Evolutionary conservation across 2,329 filamentous ascomycete species (phyloP).

Genomic region (Ophiostoma quercus): DNA sequence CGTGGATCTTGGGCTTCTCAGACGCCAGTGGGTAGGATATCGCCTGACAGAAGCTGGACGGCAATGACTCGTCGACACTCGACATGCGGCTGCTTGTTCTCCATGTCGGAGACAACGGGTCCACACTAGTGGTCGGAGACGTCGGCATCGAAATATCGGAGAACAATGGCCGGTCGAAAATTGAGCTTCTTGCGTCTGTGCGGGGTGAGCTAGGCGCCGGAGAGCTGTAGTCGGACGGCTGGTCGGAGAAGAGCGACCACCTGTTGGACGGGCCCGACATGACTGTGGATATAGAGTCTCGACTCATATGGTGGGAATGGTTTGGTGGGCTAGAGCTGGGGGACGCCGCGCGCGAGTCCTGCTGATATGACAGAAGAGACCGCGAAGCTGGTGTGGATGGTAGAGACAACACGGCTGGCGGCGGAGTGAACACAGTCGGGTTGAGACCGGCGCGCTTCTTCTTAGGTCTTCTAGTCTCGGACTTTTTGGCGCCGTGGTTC

Average conservation of each 20-base stretch:
- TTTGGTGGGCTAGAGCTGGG: constrained; percentile 29
- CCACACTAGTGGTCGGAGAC: constrained; percentile 73
- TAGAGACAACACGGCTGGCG: constrained; percentile 38
- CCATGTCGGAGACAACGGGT: constrained; percentile 60
- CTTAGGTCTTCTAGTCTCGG: constrained; percentile 58
- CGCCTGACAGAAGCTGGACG: constrained; percentile 15
- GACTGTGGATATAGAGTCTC: constrained; percentile 47
- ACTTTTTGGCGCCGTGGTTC: constrained; percentile 50
- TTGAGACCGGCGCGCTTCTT: constrained; percentile 66
- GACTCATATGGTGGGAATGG: constrained; percentile 41
- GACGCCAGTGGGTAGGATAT: not conserved
- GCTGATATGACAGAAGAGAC: constrained; percentile 37
- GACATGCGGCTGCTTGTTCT: constrained; percentile 49
- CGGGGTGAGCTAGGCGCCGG: constrained; percentile 78
- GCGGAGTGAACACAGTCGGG: constrained; percentile 56
- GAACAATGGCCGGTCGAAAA: constrained; percentile 67
- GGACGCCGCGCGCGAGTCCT: constrained; percentile 2
- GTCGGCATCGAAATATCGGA: constrained; percentile 67
- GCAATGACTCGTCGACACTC: constrained; percentile 23
- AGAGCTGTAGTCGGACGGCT: constrained; percentile 61
- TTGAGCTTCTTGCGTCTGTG: constrained; percentile 64
- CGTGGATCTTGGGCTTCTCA: constrained; percentile 5
- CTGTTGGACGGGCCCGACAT: constrained; percentile 46
- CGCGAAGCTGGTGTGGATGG: constrained; percentile 41
- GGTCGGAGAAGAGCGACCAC: constrained; percentile 60